Evolutionary conservation across 495 filamentous ascomycete genomes (phyloP).

Genomic region (Aspergillus egyptiacus): DNA sequence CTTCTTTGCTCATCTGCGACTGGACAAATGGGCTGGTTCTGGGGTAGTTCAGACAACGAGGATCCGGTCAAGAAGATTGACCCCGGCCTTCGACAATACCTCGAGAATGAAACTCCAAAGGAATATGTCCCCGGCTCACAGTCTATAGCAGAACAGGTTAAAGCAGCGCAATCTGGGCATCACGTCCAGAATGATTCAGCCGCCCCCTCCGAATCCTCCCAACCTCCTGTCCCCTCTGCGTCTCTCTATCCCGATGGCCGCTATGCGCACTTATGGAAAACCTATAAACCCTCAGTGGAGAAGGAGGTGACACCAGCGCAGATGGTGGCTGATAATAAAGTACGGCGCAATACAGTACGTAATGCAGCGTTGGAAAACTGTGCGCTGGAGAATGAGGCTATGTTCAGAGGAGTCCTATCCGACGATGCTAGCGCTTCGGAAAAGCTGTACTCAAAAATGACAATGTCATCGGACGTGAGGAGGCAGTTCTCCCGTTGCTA

Average conservation of each 20-base stretch:
- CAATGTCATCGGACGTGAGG: conserved; percentile 62
- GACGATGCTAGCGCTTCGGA: no score
- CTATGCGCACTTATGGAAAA: conserved; percentile 90
- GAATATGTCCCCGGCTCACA: conserved; percentile 54
- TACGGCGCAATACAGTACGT: conserved; percentile 70
- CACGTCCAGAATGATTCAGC: conserved; percentile 20
- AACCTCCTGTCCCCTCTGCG: conserved; percentile 50
- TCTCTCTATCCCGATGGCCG: conserved; percentile 74
- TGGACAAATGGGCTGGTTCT: conserved; percentile 63
- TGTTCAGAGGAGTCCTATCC: no score
- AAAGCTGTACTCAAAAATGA: conserved; percentile 50
- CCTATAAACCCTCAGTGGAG: conserved; percentile 62
- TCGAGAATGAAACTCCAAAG: conserved; percentile 72
- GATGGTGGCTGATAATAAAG: conserved; percentile 75
- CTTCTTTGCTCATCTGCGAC: no score
- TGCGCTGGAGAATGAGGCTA: conserved; percentile 64
- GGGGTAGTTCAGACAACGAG: conserved; percentile 43
- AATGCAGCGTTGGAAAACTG: conserved; percentile 90
- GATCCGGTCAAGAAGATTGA: conserved; percentile 81
- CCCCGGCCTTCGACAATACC: conserved; percentile 76
- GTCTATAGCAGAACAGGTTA: conserved; percentile 11
- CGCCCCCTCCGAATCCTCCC: no score
- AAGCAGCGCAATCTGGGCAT: conserved; percentile 18
- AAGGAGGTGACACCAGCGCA: conserved; percentile 57
- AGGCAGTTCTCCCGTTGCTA: conserved; percentile 72